Conservation (phyloP, 169 alveolate species). For the Eimeria tenella region DNA sequence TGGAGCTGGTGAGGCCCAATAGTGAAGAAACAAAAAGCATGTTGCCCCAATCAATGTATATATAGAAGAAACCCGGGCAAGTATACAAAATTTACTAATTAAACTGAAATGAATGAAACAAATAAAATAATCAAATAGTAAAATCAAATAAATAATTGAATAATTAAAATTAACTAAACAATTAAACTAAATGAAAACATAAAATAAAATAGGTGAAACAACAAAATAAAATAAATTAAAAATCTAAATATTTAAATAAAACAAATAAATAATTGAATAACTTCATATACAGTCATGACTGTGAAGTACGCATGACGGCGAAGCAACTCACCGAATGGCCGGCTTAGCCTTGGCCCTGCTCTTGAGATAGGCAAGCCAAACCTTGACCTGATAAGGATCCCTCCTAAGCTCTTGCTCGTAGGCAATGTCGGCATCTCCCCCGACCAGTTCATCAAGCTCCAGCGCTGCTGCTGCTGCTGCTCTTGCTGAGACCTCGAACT, state of each 20-base stretch:
- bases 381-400: slow-evolving; percentile 68
- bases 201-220: not conserved
- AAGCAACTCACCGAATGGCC: slow-evolving; percentile 5
- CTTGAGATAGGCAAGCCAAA: slow-evolving; percentile 75
- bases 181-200: not conserved
- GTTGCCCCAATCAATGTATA: too few relatives aligned
- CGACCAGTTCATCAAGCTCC: slow-evolving; percentile 21
- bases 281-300: not conserved
- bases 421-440: slow-evolving; percentile 71
- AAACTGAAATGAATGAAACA: too few relatives aligned
- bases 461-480: slow-evolving; percentile 33
- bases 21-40: too few relatives aligned
- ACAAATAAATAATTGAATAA: not conserved
- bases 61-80: too few relatives aligned
- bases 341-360: slow-evolving; percentile 72
- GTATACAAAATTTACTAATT: too few relatives aligned
- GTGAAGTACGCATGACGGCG: not conserved
- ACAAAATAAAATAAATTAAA: not conserved
- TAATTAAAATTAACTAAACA: not conserved
- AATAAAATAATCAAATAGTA: too few relatives aligned
- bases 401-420: slow-evolving; percentile 79
- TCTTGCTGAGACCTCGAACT: not conserved
- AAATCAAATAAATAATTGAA: not conserved
- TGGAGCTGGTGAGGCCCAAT: too few relatives aligned
- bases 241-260: not conserved